Conservation (phyloP, 345 rosid species). For the Populus simonii region DNA sequence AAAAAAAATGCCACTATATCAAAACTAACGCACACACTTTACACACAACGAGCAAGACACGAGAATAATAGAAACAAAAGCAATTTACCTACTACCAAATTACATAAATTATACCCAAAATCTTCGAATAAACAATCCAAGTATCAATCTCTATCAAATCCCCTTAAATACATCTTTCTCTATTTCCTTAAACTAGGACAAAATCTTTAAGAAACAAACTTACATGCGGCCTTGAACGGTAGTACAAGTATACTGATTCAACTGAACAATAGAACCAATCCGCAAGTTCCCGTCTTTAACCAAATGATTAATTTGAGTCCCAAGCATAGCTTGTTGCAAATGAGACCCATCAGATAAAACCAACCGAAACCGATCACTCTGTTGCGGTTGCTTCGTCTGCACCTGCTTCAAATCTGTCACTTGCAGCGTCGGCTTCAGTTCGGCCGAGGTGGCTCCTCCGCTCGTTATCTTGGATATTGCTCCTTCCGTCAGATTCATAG, state of each 20-base stretch:
- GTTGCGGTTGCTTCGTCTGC: slow-evolving; percentile 44
- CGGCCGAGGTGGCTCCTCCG: slow-evolving; percentile 45
- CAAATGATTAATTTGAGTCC: slow-evolving; percentile 47
- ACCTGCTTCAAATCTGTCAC: slow-evolving; percentile 66
- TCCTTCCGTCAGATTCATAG: slow-evolving; percentile 51
- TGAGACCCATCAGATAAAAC: slow-evolving; percentile 62
- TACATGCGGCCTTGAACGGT: slow-evolving; percentile 66
- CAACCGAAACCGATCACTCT: slow-evolving; percentile 49
- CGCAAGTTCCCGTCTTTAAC: slow-evolving; percentile 50
- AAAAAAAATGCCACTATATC: neutral
- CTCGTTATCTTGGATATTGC: slow-evolving; percentile 48
- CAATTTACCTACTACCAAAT: neutral
- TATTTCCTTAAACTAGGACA: no score
- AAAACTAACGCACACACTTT: neutral
- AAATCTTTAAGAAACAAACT: neutral
- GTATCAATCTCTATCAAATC: no score
- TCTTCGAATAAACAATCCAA: no score
- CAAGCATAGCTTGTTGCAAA: slow-evolving; percentile 69
- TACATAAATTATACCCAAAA: no score
- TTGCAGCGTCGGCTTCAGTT: slow-evolving; percentile 63
- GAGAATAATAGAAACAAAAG: neutral
- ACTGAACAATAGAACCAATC: slow-evolving; percentile 56
- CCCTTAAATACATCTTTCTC: no score
- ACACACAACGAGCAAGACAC: neutral
- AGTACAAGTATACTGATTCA: slow-evolving; percentile 56